phyloP scores from a whole-genome alignment of 176 grass and related monocot genomes.

The Bonia amplexicaulis region DNA sequence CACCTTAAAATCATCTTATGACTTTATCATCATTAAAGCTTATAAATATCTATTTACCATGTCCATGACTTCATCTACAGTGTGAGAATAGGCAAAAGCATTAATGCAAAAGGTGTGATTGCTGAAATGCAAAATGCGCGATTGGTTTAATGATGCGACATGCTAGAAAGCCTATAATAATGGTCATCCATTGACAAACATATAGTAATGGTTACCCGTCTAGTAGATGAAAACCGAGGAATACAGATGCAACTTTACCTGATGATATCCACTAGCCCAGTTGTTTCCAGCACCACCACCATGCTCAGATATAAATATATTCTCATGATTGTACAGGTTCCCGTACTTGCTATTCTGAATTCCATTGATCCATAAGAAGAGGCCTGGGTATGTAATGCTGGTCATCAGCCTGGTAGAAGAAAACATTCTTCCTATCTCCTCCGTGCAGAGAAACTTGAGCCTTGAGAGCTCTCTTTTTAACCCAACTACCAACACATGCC shows the following conservation, averaged over 20 bases:
- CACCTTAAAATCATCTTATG: too few species aligned
- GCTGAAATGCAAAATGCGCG: not conserved
- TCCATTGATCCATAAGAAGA: constrained; percentile 94
- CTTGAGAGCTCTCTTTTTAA: not conserved
- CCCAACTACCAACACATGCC: not conserved
- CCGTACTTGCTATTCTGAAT: constrained; percentile 94
- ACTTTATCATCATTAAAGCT: too few species aligned
- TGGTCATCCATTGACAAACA: not conserved
- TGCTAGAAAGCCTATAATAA: not conserved
- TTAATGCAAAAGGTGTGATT: not conserved
- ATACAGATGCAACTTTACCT: constrained; percentile 33
- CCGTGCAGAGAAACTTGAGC: constrained; percentile 50
- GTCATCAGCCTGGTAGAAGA: constrained; percentile 99
- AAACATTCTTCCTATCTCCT: constrained; percentile 96
- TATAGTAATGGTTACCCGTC: too few species aligned
- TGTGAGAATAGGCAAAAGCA: not conserved
- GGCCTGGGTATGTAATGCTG: constrained; percentile 95
- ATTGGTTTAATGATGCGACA: not conserved
- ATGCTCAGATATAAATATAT: constrained; percentile 90
- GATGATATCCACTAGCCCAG: constrained; percentile 97
- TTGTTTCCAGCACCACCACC: constrained; percentile 98
- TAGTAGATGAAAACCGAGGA: not conserved
- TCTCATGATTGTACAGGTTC: constrained; percentile 97
- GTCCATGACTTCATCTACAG: constrained; percentile 99
- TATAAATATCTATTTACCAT: constrained; percentile 61